phyloP scores from a whole-genome alignment of 2,329 filamentous ascomycete genomes.

The Sclerotinia nivalis region DNA sequence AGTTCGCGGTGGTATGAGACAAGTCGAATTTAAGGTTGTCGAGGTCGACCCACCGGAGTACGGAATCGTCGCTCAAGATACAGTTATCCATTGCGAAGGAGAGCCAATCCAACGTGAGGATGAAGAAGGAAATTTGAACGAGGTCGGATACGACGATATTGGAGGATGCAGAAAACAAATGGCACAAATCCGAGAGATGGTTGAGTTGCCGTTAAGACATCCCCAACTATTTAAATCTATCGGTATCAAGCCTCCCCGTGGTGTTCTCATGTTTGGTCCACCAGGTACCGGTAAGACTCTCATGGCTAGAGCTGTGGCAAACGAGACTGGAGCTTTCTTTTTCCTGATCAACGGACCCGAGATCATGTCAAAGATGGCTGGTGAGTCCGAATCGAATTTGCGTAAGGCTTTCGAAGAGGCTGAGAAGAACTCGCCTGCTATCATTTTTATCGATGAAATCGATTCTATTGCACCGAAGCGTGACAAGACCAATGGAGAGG shows the following conservation, averaged over 20 bases:
- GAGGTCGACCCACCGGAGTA: slow-evolving; percentile 98
- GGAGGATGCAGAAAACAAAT: slow-evolving; percentile 99
- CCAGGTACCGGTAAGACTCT: slow-evolving; percentile 99
- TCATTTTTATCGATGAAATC: slow-evolving; percentile 99
- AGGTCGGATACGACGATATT: slow-evolving; percentile 99
- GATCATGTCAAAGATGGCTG: slow-evolving; percentile 99
- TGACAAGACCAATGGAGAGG: slow-evolving; percentile 99
- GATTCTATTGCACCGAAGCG: slow-evolving; percentile 99
- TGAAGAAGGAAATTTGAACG: slow-evolving; percentile 98
- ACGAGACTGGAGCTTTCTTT: slow-evolving; percentile 98
- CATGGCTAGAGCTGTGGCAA: slow-evolving; percentile 97
- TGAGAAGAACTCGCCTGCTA: slow-evolving; percentile 98
- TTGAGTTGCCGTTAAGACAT: slow-evolving; percentile 93
- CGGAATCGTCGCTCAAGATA: slow-evolving; percentile 97
- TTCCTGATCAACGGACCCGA: slow-evolving; percentile 99
- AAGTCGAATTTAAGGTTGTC: slow-evolving; percentile 99
- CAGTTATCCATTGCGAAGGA: slow-evolving; percentile 97
- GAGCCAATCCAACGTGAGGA: slow-evolving; percentile 97
- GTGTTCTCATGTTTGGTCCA: slow-evolving; percentile 94
- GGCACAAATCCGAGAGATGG: slow-evolving; percentile 98
- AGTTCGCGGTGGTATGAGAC: slow-evolving; percentile 95
- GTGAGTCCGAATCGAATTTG: slow-evolving; percentile 97
- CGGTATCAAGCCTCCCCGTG: slow-evolving; percentile 98
- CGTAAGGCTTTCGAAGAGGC: slow-evolving; percentile 99
- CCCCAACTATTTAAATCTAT: slow-evolving; percentile 99